Evolutionary conservation across 139 green algal genomes (phyloP), one percentile per base, ranked within the genome.

Genomic region (Haematococcus lacustris): DNA sequence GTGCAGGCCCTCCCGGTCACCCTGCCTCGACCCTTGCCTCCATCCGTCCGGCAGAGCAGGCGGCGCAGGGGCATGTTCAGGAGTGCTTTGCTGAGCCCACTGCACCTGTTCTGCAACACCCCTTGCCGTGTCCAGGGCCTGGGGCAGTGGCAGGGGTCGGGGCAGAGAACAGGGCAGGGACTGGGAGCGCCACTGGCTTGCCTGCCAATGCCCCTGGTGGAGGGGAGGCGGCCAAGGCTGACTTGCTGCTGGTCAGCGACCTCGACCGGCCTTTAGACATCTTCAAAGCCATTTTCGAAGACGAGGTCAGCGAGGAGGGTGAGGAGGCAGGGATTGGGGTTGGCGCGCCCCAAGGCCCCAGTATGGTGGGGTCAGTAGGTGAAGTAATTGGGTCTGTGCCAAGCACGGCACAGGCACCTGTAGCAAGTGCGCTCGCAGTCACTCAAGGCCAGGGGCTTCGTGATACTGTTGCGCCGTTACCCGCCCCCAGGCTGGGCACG

Each of bases 231-330:
- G 43, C 43, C 9, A 28, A 28, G 9, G 43, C 9, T 53, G 43
- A 28, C 9, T 9, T 28, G 9, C 9, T 28, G 9, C 9, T 53
- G 43, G 9, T 53, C 9, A 9, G 9, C 9, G 43, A 28, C 9
- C 9, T 53, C 26, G 80, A 92, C 7, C 82, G 74, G 64, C 91
- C 88, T 0, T 43, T 95, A 6, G 90, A 95, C 74, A 80, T 96
- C 0, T 94, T 96, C 80, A 90, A 92, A 34, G 87, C 89, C 25
- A 94, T 96, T 62, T 96, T 96, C 75, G 90, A 96, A 66, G 86
- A 81, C 13, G 79, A 76, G 0, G 74, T 78, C 47, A 74, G 82
- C 1, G 86, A 93, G 21, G 83, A 83, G 59, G 78, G 88, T 32
- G 68, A 77, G 35, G 83, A 88, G 17, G 68, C 80, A 2, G 41